Base-by-base conservation (phyloP, 2,329 filamentous ascomycete genomes). In the Fusarium lyarnte region DNA sequence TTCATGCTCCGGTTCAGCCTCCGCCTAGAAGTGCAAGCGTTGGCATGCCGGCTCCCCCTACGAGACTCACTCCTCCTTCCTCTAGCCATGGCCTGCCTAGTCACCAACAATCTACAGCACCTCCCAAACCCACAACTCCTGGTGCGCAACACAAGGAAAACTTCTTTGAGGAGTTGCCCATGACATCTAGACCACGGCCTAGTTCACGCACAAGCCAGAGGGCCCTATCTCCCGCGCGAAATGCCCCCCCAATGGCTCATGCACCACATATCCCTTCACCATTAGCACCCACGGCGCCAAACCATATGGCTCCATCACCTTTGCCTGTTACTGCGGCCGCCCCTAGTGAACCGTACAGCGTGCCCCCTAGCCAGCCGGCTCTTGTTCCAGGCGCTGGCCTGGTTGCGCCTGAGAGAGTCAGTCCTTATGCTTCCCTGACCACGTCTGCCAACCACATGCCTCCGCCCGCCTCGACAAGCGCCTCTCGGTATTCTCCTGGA, bases 111-210 rank as follows among this genome's bases (percentile, higher is more conserved):
- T 78, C 78, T 3, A 66, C 79, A 2, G 65, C 74, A 35, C 76
- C 72, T 8, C 78, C 79, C 35, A 85, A 83, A 51, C 70, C 82
- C 6, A 74, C 81, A 51, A 72, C 81, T 63, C 77, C 81, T 63
- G 57, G 82, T 76, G 68, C 81, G 72, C 80, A 78, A 13, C 79
- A 78, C 36, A 86, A 88, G 68, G 81, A 85, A 41, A 90, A 87
- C 74, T 95, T 95, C 79, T 95, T 94, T 73, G 93, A 95, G 80
- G 93, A 95, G 60, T 84, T 95, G 27, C 93, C 93, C 2, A 81
- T 92, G 57, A 81, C 87, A 4, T 81, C 88, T 8, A 91, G 87
- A 77, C 87, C 90, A n/a, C 88, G 91, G 31, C 88, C 90, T 23
- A 85, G 86, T 29, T 88, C 89, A 3, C 86, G 89, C 60, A 87